Base-by-base conservation (phyloP, 345 rosid genomes). In the Eucalyptus cladocalyx region DNA sequence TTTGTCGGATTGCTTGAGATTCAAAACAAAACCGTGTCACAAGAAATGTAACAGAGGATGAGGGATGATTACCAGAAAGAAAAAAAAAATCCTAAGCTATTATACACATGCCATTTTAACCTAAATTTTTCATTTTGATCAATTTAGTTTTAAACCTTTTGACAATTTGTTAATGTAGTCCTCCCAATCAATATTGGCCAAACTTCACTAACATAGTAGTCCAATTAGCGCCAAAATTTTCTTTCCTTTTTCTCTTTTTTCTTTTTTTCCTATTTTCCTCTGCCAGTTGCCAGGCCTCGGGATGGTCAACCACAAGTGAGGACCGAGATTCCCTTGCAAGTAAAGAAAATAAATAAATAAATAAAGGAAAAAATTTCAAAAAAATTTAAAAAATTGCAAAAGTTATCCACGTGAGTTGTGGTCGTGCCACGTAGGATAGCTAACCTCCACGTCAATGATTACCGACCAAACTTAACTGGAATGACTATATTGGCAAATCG, bases 391-490 rank as follows among this genome's bases (percentile, higher is more conserved):
- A 37, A 37, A 19, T 5, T 34, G 14, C 0, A 76, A 76, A 76
- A 37, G 37, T 10, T 37, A 40, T 76, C 45, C 16, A 76, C 8
- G 4, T 21, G 15, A 37, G 6, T 11, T 11, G 4, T 6, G 5
- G 24, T 10, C 16, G 0, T 76, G 16, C 26, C 83, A 76, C 15
- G 4, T 76, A 76, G 0, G 3, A 76, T 7, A 21, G 8, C 3
- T 0, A 0, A 4, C 2, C 5, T 37, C 3, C 8, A 37, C 1
- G 1, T 76, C 16, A 21, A 0, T 23, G 8, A 19, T 76, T 40
- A 5, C 14, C 16, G 3, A 6, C 26, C 45, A 18, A 76, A 76
- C 42, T 37, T 76, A 13, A 0, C 3, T 2, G 0, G 2, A 40
- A 76, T 4, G 83, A 76, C 5, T 21, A 37, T 4, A 72, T 72